A percentile compares a stretch with the other conserved stretches of the same genome.
Evolutionary conservation across 495 filamentous ascomycete genomes (phyloP).

Genomic region (Xylaria scruposa): DNA sequence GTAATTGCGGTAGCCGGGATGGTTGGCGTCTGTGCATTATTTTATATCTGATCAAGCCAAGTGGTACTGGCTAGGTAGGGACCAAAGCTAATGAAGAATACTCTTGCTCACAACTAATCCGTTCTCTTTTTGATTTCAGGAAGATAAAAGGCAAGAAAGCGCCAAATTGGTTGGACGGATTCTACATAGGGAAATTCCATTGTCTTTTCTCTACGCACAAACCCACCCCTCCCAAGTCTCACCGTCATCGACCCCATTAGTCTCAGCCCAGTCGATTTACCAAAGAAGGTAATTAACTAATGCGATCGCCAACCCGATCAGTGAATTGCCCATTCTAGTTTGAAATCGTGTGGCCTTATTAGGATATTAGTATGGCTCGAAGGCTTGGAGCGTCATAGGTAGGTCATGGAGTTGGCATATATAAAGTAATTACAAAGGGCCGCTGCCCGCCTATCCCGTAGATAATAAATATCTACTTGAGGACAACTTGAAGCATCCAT

Average conservation of each 20-base stretch:
- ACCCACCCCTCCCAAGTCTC: background rate
- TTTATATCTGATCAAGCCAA: background rate
- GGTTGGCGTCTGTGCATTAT: background rate
- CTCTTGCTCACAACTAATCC: background rate
- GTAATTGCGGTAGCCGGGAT: background rate
- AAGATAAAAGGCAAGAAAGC: background rate
- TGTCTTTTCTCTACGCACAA: background rate
- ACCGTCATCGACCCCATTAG: conserved; percentile 10
- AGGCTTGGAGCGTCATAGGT: conserved; percentile 18
- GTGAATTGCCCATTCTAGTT: background rate
- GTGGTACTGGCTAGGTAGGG: background rate
- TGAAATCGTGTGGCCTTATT: background rate
- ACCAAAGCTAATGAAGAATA: background rate
- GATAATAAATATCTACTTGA: background rate
- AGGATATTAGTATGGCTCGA: background rate
- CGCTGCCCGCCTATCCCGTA: background rate
- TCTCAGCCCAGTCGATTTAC: background rate
- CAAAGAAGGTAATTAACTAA: background rate
- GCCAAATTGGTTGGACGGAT: background rate
- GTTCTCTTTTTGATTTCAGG: background rate
- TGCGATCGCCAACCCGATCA: conserved; percentile 3
- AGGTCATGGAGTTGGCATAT: conserved; percentile 8
- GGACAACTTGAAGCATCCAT: background rate
- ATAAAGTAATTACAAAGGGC: background rate
- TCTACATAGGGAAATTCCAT: background rate